Percentiles rank a stretch among this genome's conserved stretches.
Conservation (phyloP, 805 yeast species). For the Starmerella apicola region DNA sequence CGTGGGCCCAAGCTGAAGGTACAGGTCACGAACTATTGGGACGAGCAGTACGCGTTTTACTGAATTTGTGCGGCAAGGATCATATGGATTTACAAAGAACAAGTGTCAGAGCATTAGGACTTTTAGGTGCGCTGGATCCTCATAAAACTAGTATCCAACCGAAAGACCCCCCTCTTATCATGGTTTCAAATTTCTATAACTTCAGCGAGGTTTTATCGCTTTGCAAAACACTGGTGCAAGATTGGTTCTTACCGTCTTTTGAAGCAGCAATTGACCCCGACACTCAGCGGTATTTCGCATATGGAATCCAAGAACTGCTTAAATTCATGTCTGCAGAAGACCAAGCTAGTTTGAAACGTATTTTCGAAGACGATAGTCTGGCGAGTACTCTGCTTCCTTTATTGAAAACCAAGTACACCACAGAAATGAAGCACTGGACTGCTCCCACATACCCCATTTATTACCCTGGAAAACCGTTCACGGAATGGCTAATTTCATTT, state of each 20-base stretch:
- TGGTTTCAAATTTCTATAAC: conserved; percentile 52
- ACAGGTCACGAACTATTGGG: conserved; percentile 18
- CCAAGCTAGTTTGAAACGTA: not conserved
- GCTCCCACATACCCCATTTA: conserved; percentile 53
- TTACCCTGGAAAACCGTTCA: conserved; percentile 30
- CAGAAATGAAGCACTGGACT: conserved; percentile 36
- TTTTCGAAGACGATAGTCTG: conserved; percentile 9
- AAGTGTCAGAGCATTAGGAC: conserved; percentile 59
- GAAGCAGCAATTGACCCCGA: conserved; percentile 84
- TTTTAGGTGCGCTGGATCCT: conserved; percentile 66
- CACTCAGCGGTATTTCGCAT: conserved; percentile 71
- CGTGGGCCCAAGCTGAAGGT: conserved; percentile 9
- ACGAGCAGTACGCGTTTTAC: conserved; percentile 21
- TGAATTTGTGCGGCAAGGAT: conserved; percentile 23
- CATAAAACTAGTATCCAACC: conserved; percentile 38
- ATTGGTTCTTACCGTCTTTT: conserved; percentile 66
- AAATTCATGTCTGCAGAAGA: conserved; percentile 32
- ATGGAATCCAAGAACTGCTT: conserved; percentile 77
- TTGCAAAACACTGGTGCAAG: conserved; percentile 50
- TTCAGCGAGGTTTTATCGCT: conserved; percentile 52
- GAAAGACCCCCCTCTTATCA: conserved; percentile 34
- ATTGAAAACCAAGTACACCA: conserved; percentile 49
- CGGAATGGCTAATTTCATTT: conserved; percentile 60
- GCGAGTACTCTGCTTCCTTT: conserved; percentile 13
- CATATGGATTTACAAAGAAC: conserved; percentile 36